A percentile compares a stretch with the other conserved stretches of the same genome.
Evolutionary conservation across 495 filamentous ascomycete genomes (phyloP).

Genomic region (Lineolata rhizophorae): DNA sequence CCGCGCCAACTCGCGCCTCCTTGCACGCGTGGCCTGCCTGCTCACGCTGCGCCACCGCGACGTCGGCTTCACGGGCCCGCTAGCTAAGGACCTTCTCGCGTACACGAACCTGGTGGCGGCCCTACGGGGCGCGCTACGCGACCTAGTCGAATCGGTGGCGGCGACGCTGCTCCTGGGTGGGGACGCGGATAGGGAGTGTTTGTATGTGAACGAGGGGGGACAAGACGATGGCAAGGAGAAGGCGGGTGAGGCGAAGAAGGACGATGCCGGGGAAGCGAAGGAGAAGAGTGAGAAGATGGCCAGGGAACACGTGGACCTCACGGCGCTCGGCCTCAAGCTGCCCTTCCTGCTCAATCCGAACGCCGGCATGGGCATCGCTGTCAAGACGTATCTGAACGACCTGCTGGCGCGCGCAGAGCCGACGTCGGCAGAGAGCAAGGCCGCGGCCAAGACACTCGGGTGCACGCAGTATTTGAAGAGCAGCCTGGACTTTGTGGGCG

Average conservation of each 20-base stretch:
- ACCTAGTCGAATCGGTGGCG: constrained; percentile 60
- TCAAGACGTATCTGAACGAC: constrained; percentile 85
- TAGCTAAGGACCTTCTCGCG: constrained; percentile 72
- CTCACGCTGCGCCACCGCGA: constrained; percentile 58
- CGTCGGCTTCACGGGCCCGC: constrained; percentile 83
- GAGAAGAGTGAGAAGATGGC: not conserved
- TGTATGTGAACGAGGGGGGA: too few species aligned
- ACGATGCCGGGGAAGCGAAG: too few species aligned
- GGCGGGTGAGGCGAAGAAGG: too few species aligned
- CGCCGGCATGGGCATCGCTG: constrained; percentile 65
- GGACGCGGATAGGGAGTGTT: constrained; percentile 46
- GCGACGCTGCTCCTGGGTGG: constrained; percentile 61
- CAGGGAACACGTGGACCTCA: constrained; percentile 1
- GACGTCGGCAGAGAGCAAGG: constrained; percentile 34
- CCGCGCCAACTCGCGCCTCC: constrained; percentile 41
- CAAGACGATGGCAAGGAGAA: too few species aligned
- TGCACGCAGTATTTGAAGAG: constrained; percentile 49
- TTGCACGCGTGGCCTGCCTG: constrained; percentile 68
- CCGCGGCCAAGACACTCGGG: constrained; percentile 39
- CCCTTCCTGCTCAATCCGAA: constrained; percentile 73
- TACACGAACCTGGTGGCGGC: constrained; percentile 68
- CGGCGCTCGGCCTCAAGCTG: constrained; percentile 28
- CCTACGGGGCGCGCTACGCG: constrained; percentile 55
- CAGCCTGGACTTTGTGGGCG: constrained; percentile 49
- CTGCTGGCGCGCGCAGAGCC: constrained; percentile 28